Evolutionary conservation across 768 basidiomycete genomes (phyloP).

Genomic region (Podaxis sp.): DNA sequence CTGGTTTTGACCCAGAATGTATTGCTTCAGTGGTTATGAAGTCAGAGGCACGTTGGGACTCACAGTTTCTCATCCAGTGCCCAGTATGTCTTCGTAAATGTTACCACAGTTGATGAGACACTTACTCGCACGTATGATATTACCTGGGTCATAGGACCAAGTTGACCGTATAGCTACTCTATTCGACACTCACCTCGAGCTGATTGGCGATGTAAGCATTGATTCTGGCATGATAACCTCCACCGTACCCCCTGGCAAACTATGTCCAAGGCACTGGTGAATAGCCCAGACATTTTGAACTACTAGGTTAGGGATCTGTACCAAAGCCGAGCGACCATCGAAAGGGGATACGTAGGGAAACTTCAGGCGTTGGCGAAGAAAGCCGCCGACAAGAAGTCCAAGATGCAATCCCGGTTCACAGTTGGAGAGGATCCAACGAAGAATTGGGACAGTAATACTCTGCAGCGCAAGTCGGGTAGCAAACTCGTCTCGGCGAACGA

Average conservation of each 20-base stretch:
- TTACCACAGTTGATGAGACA: background rate
- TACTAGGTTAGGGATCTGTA: conserved; percentile 70
- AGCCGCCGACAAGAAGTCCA: conserved; percentile 67
- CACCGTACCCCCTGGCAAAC: background rate
- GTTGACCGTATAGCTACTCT: conserved; percentile 55
- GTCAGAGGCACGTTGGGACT: background rate
- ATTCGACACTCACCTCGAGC: conserved; percentile 62
- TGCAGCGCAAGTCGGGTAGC: conserved; percentile 49
- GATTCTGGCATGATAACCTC: background rate
- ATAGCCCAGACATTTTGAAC: background rate
- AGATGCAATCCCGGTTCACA: conserved; percentile 47
- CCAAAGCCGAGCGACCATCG: conserved; percentile 58
- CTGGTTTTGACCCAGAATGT: background rate
- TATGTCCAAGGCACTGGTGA: background rate
- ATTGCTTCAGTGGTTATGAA: too few species aligned
- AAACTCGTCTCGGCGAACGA: background rate
- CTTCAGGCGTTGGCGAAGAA: conserved; percentile 63
- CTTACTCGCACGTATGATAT: conserved; percentile 2
- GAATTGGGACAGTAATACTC: conserved; percentile 44
- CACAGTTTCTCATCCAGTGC: background rate
- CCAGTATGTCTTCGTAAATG: conserved; percentile 35
- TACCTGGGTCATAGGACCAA: conserved; percentile 53
- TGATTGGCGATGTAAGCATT: conserved; percentile 56
- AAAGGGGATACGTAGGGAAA: conserved; percentile 76
- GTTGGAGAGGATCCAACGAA: conserved; percentile 70